Evolutionary conservation across 345 rosid species (phyloP).

Genomic region (Brassica rapa): DNA sequence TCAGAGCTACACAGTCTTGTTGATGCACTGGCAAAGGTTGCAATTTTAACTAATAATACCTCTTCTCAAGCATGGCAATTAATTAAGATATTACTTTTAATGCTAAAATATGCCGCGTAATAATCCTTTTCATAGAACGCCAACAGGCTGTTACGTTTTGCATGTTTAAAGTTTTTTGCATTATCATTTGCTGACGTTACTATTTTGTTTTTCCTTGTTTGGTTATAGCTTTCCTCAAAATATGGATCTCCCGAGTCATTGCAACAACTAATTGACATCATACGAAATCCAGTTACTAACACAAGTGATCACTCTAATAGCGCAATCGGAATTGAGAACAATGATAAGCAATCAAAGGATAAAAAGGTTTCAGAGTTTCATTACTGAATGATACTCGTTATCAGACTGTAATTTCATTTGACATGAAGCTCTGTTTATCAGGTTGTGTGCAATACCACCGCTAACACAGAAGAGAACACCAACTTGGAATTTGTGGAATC

Average conservation of each 20-base stretch:
- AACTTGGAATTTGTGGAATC: slow-evolving; percentile 59
- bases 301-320: slow-evolving; percentile 45
- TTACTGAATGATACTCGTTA: slow-evolving; percentile 1
- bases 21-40: slow-evolving; percentile 90
- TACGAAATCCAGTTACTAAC: slow-evolving; percentile 67
- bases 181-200: background rate
- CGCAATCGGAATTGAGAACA: slow-evolving; percentile 66
- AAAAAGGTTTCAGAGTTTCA: slow-evolving; percentile 58
- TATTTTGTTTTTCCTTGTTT: background rate
- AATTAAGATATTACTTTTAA: background rate
- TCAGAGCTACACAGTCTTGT: slow-evolving; percentile 94
- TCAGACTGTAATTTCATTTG: slow-evolving; percentile 21
- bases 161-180: background rate
- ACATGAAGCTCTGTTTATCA: slow-evolving; percentile 37
- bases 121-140: background rate
- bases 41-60: background rate
- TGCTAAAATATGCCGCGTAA: background rate
- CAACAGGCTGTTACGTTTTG: background rate
- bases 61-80: background rate
- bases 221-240: slow-evolving; percentile 71
- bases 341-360: slow-evolving; percentile 62
- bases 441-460: slow-evolving; percentile 48
- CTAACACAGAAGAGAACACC: slow-evolving; percentile 59
- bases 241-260: slow-evolving; percentile 80
- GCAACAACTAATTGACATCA: slow-evolving; percentile 79